Evolutionary conservation across 306 rosid species (phyloP).

Genomic region (Albizia julibrissin): DNA sequence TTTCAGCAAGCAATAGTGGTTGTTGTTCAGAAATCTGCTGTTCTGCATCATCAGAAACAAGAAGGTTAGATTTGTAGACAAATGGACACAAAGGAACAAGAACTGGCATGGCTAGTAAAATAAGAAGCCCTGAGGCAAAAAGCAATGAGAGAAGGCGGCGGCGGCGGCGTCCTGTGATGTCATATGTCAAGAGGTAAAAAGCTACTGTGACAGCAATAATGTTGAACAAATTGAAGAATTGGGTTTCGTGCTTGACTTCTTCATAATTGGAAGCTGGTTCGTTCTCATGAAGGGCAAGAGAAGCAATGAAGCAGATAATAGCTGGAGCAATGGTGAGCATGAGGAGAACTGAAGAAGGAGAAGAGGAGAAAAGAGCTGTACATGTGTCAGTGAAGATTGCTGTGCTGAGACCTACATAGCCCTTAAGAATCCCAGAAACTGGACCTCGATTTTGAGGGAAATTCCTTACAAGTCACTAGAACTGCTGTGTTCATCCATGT

Average conservation of each 20-base stretch:
- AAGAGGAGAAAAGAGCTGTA: slow-evolving; percentile 43
- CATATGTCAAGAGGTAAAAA: slow-evolving; percentile 45
- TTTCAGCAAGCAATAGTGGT: slow-evolving; percentile 36
- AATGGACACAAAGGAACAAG: slow-evolving; percentile 38
- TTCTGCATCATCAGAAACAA: slow-evolving; percentile 34
- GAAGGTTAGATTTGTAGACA: slow-evolving; percentile 8
- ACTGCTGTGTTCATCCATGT: slow-evolving; percentile 57
- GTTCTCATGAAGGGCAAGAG: slow-evolving; percentile 35
- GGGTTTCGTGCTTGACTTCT: slow-evolving; percentile 32
- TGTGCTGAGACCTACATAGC: slow-evolving; percentile 46
- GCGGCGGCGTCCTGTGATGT: slow-evolving; percentile 59
- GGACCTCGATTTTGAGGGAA: slow-evolving; percentile 50
- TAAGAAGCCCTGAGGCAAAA: slow-evolving; percentile 45
- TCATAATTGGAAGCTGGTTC: slow-evolving; percentile 31
- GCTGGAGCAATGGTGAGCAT: slow-evolving; percentile 51
- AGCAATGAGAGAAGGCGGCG: slow-evolving; percentile 40
- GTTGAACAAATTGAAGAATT: slow-evolving; percentile 30
- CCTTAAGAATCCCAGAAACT: slow-evolving; percentile 51
- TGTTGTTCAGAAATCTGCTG: slow-evolving; percentile 36
- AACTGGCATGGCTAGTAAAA: slow-evolving; percentile 70
- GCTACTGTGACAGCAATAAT: slow-evolving; percentile 40
- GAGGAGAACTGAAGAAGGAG: slow-evolving; percentile 43
- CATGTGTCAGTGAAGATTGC: slow-evolving; percentile 51
- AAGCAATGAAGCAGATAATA: slow-evolving; percentile 35
- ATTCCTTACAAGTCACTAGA: slow-evolving; percentile 52